These are phyloP conservation scores for Penicillium sp. DNA, from an alignment of 2,329 filamentous ascomycete genomes.

Conservation along the genomic window DNA sequence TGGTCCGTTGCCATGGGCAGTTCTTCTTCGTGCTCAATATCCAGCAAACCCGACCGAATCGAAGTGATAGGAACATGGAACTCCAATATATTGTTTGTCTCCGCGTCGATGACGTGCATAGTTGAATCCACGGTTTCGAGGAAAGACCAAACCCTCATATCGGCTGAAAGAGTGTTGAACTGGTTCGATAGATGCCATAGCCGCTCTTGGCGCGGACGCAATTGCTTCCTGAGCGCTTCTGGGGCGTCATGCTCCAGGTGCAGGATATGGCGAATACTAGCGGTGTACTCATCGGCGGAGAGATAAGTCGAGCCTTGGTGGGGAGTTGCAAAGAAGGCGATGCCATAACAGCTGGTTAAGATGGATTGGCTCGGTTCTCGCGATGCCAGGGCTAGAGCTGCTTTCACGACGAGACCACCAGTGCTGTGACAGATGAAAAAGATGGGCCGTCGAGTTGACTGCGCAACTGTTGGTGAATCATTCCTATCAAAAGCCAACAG, in stretches of 20 bases:
- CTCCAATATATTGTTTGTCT: conserved; percentile 41
- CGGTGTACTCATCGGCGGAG: conserved; percentile 49
- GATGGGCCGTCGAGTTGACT: conserved; percentile 40
- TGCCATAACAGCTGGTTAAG: conserved; percentile 51
- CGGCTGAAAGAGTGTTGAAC: conserved; percentile 50
- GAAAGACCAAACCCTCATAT: conserved; percentile 55
- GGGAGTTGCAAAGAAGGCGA: conserved; percentile 55
- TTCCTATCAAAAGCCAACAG: background rate
- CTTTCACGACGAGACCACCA: conserved; percentile 53
- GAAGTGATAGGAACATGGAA: conserved; percentile 54
- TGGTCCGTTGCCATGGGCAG: conserved; percentile 27
- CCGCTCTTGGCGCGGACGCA: conserved; percentile 45
- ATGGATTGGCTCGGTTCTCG: conserved; percentile 32
- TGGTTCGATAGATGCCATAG: conserved; percentile 46
- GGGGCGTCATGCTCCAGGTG: conserved; percentile 47
- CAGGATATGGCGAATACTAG: conserved; percentile 48
- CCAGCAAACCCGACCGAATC: conserved; percentile 29
- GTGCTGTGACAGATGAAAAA: conserved; percentile 56
- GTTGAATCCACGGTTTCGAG: conserved; percentile 56
- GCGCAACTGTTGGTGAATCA: background rate
- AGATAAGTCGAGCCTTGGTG: conserved; percentile 57
- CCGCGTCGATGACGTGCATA: conserved; percentile 38
- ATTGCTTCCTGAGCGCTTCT: conserved; percentile 42
- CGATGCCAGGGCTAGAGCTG: conserved; percentile 40
- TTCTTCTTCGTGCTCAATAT: conserved; percentile 29